Conservation (phyloP, 2,329 filamentous ascomycete species). For the Sclerotinia trifoliorum region DNA sequence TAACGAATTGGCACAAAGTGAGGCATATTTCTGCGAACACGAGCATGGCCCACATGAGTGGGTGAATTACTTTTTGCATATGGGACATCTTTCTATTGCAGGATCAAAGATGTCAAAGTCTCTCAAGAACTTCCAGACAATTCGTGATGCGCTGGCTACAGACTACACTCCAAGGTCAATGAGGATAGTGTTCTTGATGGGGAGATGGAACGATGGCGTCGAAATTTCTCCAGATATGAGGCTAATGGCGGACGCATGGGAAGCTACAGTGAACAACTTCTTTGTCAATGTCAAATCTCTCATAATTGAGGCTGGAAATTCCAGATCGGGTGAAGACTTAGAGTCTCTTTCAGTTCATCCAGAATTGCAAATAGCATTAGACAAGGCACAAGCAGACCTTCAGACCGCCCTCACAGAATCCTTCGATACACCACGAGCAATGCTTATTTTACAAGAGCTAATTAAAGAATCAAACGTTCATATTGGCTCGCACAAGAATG, state of each 20-base stretch:
- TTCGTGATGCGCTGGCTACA: conserved; percentile 71
- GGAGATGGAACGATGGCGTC: conserved; percentile 85
- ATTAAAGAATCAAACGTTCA: conserved; percentile 73
- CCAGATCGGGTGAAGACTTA: conserved; percentile 28
- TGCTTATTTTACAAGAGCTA: conserved; percentile 74
- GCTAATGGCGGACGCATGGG: conserved; percentile 72
- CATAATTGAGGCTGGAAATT: conserved; percentile 12
- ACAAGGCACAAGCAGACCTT: conserved; percentile 55
- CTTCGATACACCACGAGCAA: conserved; percentile 79
- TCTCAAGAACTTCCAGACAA: conserved; percentile 93
- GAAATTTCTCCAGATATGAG: conserved; percentile 86
- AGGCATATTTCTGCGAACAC: conserved; percentile 63
- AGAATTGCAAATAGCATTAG: conserved; percentile 29
- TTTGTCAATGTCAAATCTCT: conserved; percentile 49
- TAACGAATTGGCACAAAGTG: conserved; percentile 87
- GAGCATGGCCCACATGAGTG: conserved; percentile 21
- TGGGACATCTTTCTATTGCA: conserved; percentile 86
- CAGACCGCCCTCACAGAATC: conserved; percentile 71
- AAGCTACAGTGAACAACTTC: conserved; percentile 51
- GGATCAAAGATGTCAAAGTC: conserved; percentile 96
- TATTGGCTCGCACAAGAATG: conserved; percentile 47
- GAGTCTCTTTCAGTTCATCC: conserved; percentile 18
- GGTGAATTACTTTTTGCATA: conserved; percentile 77
- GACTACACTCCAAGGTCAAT: conserved; percentile 75
- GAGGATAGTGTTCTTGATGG: conserved; percentile 83